Conservation (phyloP, 208 protist species). For the Phytomonas francai region DNA sequence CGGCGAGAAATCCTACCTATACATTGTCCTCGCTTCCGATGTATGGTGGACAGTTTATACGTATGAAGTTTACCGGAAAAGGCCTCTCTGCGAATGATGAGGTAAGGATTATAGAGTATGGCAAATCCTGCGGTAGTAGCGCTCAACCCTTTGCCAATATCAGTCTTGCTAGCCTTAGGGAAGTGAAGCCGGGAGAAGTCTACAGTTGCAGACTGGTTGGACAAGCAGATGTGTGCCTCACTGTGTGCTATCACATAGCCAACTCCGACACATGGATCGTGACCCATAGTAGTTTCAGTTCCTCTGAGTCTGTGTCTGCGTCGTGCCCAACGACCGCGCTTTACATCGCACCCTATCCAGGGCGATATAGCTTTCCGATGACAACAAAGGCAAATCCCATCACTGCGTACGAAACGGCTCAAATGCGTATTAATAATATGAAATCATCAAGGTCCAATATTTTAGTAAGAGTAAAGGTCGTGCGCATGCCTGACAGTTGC, state of each 20-base stretch:
- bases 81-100: constrained; percentile 38
- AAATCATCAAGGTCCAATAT: background rate
- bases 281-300: constrained; percentile 5
- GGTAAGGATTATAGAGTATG: constrained; percentile 34
- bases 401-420: constrained; percentile 2
- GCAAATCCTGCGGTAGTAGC: constrained; percentile 6
- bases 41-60: constrained; percentile 55
- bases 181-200: constrained; percentile 25
- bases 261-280: constrained; percentile 33
- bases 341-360: constrained; percentile 55
- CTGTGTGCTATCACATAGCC: constrained; percentile 59
- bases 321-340: constrained; percentile 36
- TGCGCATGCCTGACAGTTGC: constrained; percentile 46
- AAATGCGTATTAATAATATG: background rate
- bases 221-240: constrained; percentile 41
- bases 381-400: constrained; percentile 9
- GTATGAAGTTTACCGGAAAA: constrained; percentile 46
- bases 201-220: constrained; percentile 69
- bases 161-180: constrained; percentile 21
- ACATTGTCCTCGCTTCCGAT: constrained; percentile 46
- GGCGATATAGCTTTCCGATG: constrained; percentile 40
- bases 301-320: constrained; percentile 12
- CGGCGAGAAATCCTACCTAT: constrained; percentile 68
- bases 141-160: constrained; percentile 13
- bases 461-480: constrained; percentile 33